Conservation (phyloP, 2,329 filamentous ascomycete genomes). For the Nigrospora sphaerica region DNA sequence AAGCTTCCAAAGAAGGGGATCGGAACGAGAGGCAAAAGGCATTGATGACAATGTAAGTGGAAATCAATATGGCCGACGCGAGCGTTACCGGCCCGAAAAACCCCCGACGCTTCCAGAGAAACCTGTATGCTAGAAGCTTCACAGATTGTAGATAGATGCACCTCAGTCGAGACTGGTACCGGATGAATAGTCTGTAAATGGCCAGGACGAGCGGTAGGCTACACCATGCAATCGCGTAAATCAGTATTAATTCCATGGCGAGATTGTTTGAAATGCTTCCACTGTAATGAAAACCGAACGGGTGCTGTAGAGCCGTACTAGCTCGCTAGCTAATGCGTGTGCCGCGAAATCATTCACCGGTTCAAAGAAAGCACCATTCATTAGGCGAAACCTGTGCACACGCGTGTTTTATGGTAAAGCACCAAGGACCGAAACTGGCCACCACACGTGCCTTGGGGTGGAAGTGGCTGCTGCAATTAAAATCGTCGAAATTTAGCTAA, state of each 20-base stretch:
- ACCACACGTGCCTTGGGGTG: no score
- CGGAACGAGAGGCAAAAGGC: neutral
- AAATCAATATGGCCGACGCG: neutral
- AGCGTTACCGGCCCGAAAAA: neutral
- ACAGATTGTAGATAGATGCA: neutral
- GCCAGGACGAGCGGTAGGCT: neutral
- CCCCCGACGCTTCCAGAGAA: neutral
- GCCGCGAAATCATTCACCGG: no score
- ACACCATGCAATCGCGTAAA: slow-evolving; percentile 1
- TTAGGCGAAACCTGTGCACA: no score
- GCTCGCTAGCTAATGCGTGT: no score
- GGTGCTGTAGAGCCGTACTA: no score
- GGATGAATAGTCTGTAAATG: neutral
- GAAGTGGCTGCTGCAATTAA: no score
- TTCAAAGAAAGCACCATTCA: no score
- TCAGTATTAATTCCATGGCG: neutral
- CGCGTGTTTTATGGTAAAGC: no score
- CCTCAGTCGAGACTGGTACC: neutral
- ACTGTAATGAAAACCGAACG: no score
- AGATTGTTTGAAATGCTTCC: no score
- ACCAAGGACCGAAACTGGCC: no score
- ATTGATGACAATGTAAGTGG: neutral
- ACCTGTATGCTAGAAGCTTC: neutral
- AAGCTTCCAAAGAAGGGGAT: neutral
- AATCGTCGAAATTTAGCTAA: no score